These are phyloP conservation scores for Nitzschia sp. DNA, from an alignment of 108 stramenopile genomes.

Conservation along the genomic window DNA sequence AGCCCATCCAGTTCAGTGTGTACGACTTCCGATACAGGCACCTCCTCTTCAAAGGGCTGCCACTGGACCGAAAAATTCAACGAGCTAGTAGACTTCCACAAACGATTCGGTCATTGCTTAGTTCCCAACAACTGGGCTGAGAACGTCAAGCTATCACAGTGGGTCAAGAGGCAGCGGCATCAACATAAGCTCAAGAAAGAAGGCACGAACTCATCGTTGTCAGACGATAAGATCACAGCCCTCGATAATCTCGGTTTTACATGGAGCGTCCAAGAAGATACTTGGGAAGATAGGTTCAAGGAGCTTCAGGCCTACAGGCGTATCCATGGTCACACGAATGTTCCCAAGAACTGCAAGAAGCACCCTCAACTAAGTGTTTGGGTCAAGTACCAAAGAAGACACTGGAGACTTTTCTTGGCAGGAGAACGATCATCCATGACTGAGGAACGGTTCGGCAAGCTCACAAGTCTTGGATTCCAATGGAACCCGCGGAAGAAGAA, in stretches of 20 bases:
- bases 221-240: background rate
- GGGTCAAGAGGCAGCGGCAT: constrained; percentile 33
- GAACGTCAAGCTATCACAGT: constrained; percentile 18
- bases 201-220: constrained; percentile 20
- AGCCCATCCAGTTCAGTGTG: background rate
- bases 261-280: constrained; percentile 9
- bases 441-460: constrained; percentile 29
- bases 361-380: constrained; percentile 39
- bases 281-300: constrained; percentile 26
- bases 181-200: constrained; percentile 25
- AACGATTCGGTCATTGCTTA: constrained; percentile 16
- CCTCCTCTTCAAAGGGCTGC: background rate
- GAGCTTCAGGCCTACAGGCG: constrained; percentile 31
- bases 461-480: constrained; percentile 33
- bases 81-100: constrained; percentile 15
- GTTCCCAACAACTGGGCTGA: constrained; percentile 19
- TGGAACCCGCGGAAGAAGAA: constrained; percentile 22
- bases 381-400: constrained; percentile 45
- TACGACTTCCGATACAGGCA: no score
- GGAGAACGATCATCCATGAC: constrained; percentile 40
- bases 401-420: constrained; percentile 27
- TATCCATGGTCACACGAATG: constrained; percentile 27
- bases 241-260: constrained; percentile 12
- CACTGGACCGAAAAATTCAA: constrained; percentile 16
- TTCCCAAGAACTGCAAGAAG: constrained; percentile 23